Evolutionary conservation across 176 grass and related monocot genomes (phyloP), one percentile per base, ranked within the genome.

Genomic region (Avena sativa): DNA sequence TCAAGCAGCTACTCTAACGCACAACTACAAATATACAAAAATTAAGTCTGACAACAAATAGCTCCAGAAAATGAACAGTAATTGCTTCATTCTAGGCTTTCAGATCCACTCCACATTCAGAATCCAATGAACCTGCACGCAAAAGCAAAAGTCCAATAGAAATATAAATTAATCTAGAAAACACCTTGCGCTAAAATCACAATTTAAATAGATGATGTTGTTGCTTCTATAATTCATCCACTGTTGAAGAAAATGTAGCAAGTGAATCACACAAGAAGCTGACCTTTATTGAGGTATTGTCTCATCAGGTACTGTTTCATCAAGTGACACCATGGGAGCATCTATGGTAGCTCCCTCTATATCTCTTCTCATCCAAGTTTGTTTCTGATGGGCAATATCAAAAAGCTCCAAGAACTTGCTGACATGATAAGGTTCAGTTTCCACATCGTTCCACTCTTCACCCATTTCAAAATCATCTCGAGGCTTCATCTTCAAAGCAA

Each of bases 391-490:
- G 38, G 68, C 9, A 5, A 5, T 12, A 44, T 46, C 68, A 71
- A 44, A 71, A 71, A 71, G 68, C 40, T 71, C 36, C 0, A 44
- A 46, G 17, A 71, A 46, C 9, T 71, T 44, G 38, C 68, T 71
- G 38, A 71, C 68, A 71, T 70, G 68, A 71, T 71, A 71, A 46
- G 68, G 68, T 46, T 46, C 36, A 44, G 38, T 71, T 71, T 71
- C 68, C 5, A 80, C 40, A 89, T 92, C 78, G 2, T 72, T 80
- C 17, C 47, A 81, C 23, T 81, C 36, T 44, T 73, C 67, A 55
- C 56, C 55, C 30, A 76, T 50, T 64, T 83, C 55, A 76, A 59
- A 88, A 8, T 74, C 38, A 88, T 83, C 79, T 88, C 79, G 16
- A 11, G 55, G 79, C 15, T 83, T 83, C 6, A 74, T 61, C 49